These are phyloP conservation scores for Vachellia collinsii DNA, from an alignment of 306 rosid genomes.

Conservation along the genomic window DNA sequence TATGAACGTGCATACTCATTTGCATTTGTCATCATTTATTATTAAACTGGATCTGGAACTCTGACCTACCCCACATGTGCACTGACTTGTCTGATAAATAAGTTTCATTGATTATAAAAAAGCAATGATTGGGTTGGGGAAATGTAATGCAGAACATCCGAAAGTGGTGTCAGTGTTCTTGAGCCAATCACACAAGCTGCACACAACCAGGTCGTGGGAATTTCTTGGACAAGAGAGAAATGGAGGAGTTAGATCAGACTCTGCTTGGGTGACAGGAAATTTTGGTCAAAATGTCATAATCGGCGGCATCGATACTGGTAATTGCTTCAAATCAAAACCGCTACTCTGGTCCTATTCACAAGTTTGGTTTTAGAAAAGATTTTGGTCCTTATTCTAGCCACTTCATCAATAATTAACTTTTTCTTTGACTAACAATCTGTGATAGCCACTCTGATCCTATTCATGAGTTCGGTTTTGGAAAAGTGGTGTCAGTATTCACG, in stretches of 20 bases:
- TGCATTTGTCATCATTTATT: too few species aligned
- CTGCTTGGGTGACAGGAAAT: conserved; percentile 48
- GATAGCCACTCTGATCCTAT: too few species aligned
- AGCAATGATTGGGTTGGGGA: neutral
- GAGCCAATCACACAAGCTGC: conserved; percentile 57
- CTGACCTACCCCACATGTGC: neutral
- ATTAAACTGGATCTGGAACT: too few species aligned
- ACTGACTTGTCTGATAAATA: neutral
- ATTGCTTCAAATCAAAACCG: too few species aligned
- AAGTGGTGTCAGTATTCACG: too few species aligned
- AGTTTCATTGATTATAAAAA: neutral
- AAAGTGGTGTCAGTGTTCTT: conserved; percentile 65
- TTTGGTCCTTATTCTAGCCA: too few species aligned
- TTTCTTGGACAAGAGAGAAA: conserved; percentile 54
- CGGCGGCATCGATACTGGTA: conserved; percentile 45
- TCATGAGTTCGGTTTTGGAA: too few species aligned
- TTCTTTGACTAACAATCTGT: too few species aligned
- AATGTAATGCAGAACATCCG: conserved; percentile 28
- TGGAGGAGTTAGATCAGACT: neutral
- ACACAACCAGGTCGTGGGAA: conserved; percentile 74
- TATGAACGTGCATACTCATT: too few species aligned
- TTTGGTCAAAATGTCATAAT: conserved; percentile 50
- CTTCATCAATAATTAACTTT: too few species aligned
- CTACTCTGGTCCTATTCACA: too few species aligned
- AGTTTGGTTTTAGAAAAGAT: too few species aligned